Evolutionary conservation across 768 basidiomycete genomes (phyloP), one percentile per base, ranked within the genome.

Genomic region (Saitozyma podzolica): DNA sequence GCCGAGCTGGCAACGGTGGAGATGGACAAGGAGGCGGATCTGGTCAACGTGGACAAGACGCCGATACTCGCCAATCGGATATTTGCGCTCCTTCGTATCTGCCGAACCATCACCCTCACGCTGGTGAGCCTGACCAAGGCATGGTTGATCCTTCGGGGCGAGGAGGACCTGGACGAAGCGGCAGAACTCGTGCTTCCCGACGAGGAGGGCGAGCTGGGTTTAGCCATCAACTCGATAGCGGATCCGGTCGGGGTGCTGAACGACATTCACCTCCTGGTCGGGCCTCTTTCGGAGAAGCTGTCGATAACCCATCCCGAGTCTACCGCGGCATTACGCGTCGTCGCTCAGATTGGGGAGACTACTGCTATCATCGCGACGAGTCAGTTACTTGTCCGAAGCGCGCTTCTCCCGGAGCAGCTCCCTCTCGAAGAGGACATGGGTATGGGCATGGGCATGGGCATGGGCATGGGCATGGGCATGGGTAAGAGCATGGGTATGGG

Each of bases 21-120:
- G 64, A 88, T 89, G 51, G 67, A 40, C 41, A 68, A 49, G 19
- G 67, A 72, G 60, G 56, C 82, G 80, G 40, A 67, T 80, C 80
- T 84, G 59, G 77, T 84, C 19, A 89, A 93, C 59, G 84, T 86
- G 0, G 79, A 84, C 60, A 88, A 86, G 67, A 84, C 88, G 7
- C 90, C 93, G 0, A 83, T 91, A 56, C 83, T 89, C 1, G 86
- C 86, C 3, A 84, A 86, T 20, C 80, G 95, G 56, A 82, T 91
- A 0, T 87, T 90, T 73, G 84, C 85, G 59, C 75, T 95, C 67
- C 86, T 90, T 73, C 83, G 84, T 52, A 80, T 93, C 11, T 87
- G 87, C 2, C 84, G 87, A 63, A 87, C 87, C 43, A 83, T 92
- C 49, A 77, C 91, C 41, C 83, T 84, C 39, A 87, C 89, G 1